Evolutionary conservation across 139 green algal genomes (phyloP), one percentile per base, ranked within the genome.

Genomic region (Eudorina sp.): DNA sequence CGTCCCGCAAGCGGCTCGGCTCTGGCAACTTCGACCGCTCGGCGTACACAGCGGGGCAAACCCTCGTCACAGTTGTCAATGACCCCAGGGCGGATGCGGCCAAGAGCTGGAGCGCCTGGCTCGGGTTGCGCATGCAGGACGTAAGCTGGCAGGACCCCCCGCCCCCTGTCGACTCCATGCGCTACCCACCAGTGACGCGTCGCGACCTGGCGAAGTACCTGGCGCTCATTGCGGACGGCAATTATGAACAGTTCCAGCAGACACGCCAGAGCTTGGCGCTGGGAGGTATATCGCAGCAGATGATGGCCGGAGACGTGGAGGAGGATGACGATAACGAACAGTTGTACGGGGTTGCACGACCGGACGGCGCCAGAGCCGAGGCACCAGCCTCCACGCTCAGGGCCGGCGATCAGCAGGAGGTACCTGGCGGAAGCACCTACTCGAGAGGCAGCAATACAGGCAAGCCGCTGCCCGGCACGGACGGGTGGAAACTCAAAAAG

Each of bases 21-120:
- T 36, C 60, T 14, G 27, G 9, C 4, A 38, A 86, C 58, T 76
- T 87, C 45, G 81, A 87, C 31, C 45, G 81, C 1, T 79, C 62
- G 0, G 81, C 45, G 3, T 87, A 87, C 46, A 78, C 81, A 13
- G 81, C 68, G 14, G 90, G 92, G 41, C 92, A 94, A 60, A 88
- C 92, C 5, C 84, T 95, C 19, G 88, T 91, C 29, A 88, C 89
- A 1, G 88, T 91, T 1, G 88, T 93, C 23, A 95, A 95, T 75
- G 91, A 95, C 62, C 92, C 92, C 8, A 79, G 92, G 68, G 70
- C 76, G 6, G 91, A 92, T 58, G 51, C 53, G 14, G 25, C 78
- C 18, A 87, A 87, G 43, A 40, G 36, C 8, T 87, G 81, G 84
- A 45, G 83, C 36, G 41, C 68, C 34, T 70, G 77, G 38, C 76